Base-by-base conservation (phyloP, 257 asterid genomes). In the Verbena officinalis region DNA sequence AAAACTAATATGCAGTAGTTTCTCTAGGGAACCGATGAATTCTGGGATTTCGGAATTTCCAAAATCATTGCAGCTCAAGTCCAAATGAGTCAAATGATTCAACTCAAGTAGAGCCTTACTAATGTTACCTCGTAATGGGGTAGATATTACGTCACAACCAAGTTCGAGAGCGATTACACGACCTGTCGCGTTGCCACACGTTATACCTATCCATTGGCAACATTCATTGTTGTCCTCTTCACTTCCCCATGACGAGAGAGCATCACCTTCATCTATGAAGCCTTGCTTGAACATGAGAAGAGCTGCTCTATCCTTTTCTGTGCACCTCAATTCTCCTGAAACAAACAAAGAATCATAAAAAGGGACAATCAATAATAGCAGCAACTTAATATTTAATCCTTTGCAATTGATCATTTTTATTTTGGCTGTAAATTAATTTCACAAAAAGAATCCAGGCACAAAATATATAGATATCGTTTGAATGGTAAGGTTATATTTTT, bases 161-260 rank as follows among this genome's bases (percentile, higher is more conserved):
- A 82, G 72, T 0, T n/a, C 55, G 10, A 83, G 74, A 3, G 9
- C 33, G 0, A 54, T 59, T 2, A 83, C 74, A 45, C 71, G 70
- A 3, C 76, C 61, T 0, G 78, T 78, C 9, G 12, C 33, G 59
- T 80, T 75, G 71, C 80, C 63, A 43, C 89, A 83, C 0, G 1
- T 1, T 4, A 83, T 55, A 0, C 78, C 80, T 1, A 13, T 6
- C 86, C 89, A 83, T 10, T 51, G 15, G 62, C 86, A 80, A 66
- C 89, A 83, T 22, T 79, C 83, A 44, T 40, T 56, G 14, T 36
- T 19, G 39, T 54, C 22, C 17, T 64, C 75, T 13, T 64, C 78
- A 10, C 13, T 38, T 63, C 72, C 71, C 88, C 88, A 79, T 0
- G 83, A 72, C 0, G 64, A 66, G 33, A 75, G 71, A 14, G 40